Evolutionary conservation across 139 green algal species (phyloP).

Genomic region (Asterochloris sp.): DNA sequence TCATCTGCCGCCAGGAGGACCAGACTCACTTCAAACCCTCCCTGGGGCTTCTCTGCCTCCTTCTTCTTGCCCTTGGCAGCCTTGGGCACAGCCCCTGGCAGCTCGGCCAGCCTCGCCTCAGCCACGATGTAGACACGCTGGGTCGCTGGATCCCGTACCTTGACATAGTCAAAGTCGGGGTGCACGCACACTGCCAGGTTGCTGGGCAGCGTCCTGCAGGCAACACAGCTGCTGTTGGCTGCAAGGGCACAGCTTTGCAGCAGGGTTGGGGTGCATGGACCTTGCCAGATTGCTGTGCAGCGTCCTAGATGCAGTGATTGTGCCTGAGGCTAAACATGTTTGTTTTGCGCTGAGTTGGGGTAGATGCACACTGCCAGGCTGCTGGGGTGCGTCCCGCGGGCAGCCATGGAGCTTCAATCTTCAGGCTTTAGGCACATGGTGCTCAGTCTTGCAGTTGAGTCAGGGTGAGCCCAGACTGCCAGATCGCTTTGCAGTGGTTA

Average conservation of each 20-base stretch:
- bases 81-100: conserved; percentile 88
- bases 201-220: conserved; percentile 84
- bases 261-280: neutral
- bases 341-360: no score
- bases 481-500: neutral
- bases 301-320: neutral
- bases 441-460: neutral
- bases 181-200: conserved; percentile 99
- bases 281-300: neutral
- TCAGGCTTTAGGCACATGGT: no score
- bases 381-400: no score
- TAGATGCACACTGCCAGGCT: no score
- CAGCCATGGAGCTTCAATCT: no score
- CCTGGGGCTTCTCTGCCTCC: conserved; percentile 13
- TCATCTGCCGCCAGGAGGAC: no score
- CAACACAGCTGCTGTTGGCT: neutral
- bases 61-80: conserved; percentile 57
- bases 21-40: conserved; percentile 45
- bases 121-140: conserved; percentile 88
- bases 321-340: no score
- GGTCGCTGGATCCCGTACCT: conserved; percentile 66
- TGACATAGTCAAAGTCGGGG: conserved; percentile 86
- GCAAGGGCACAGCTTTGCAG: neutral
- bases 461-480: neutral
- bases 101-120: conserved; percentile 66